Base-by-base conservation (phyloP, 371 early-diverging fungal species). In the Lichtheimia corymbifera region DNA sequence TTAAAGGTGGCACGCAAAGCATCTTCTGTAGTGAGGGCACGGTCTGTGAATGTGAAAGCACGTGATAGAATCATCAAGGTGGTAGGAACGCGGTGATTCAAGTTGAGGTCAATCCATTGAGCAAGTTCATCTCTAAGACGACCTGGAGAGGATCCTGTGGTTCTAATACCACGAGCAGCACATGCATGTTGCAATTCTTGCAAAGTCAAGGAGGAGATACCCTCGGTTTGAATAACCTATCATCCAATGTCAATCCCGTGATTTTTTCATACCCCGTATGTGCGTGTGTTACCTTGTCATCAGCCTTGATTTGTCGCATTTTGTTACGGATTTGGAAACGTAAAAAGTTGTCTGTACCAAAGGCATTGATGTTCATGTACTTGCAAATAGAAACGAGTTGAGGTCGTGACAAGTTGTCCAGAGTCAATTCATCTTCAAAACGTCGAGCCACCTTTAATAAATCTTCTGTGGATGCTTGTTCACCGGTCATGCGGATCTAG, bases 41-140 rank as follows among this genome's bases (percentile, higher is more conserved):
- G 77, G 62, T 93, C 93, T 7, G 89, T 83, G 51, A 91, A 91
- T 15, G 89, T 81, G 61, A 97, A 93, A 4, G 95, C 96, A 30
- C 96, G 90, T 13, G 95, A 91, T 50, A 98, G 80, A 59, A 98
- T 89, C 70, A 98, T 80, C 41, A 98, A 79, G 13, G 93, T 88
- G 14, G 91, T 86, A 15, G 98, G 97, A 18, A 97, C 85, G 56
- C 93, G 87, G 68, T 96, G 91, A 17, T 87, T 85, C 50, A 97
- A 62, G 67, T 97, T 93, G 61, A 98, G 86, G 51, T 97, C 97
- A 27, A 95, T 80, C 98, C 98, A 98, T 71, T 97, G 97, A 40
- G 80, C 73, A 55, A 98, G 75, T 62, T 96, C 96, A 51, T 83
- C 83, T 41, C 95, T 80, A 74, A 98, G 80, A 25, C 94, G 86